These are phyloP conservation scores for Candida jianshihensis DNA, from an alignment of 805 yeast species.

Conservation along the genomic window DNA sequence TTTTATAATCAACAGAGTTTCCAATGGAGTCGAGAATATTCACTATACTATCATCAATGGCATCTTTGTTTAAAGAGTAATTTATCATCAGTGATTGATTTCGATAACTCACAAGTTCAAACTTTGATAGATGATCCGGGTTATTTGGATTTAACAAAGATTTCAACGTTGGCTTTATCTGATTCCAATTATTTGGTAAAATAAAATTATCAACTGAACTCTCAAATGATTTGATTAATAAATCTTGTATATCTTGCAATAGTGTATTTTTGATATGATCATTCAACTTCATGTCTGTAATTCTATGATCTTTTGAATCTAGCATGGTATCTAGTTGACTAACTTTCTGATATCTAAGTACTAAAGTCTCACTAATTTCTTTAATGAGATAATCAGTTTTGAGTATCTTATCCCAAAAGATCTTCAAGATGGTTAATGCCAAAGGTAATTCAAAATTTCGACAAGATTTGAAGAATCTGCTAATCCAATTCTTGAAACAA, in stretches of 20 bases:
- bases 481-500: constrained; percentile 56
- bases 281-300: constrained; percentile 29
- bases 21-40: constrained; percentile 30
- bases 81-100: constrained; percentile 66
- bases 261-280: constrained; percentile 24
- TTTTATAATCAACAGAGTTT: constrained; percentile 26
- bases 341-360: constrained; percentile 39
- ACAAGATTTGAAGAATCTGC: constrained; percentile 41
- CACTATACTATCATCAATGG: constrained; percentile 21
- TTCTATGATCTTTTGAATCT: constrained; percentile 27
- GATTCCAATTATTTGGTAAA: constrained; percentile 56
- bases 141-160: constrained; percentile 29
- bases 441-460: constrained; percentile 38
- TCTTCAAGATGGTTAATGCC: constrained; percentile 45
- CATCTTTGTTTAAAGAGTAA: constrained; percentile 21
- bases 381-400: constrained; percentile 52
- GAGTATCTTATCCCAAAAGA: constrained; percentile 68
- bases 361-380: constrained; percentile 54
- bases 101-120: constrained; percentile 55
- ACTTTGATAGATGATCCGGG: constrained; percentile 36
- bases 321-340: constrained; percentile 26
- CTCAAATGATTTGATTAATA: constrained; percentile 25
- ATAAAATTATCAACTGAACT: constrained; percentile 48
- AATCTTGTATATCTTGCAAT: constrained; percentile 18
- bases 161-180: constrained; percentile 41